Evolutionary conservation across 164 flowering plant genomes (phyloP).

Genomic region (Vitis labrusca): DNA sequence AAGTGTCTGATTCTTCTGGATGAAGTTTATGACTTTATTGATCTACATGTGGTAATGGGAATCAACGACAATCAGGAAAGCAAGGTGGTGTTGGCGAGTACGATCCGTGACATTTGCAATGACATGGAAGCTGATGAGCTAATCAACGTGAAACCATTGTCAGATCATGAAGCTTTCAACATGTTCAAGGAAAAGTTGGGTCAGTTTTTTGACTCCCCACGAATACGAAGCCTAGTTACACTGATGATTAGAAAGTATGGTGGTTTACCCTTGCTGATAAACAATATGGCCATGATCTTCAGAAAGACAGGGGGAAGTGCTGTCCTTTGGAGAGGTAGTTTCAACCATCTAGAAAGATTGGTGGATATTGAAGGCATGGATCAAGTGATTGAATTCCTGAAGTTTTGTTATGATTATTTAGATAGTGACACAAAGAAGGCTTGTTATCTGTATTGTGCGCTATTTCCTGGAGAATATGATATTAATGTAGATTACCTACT

Average conservation of each 20-base stretch:
- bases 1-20: constrained; percentile 23
- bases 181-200: constrained; percentile 11
- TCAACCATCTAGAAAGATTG: neutral
- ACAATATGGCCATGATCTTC: neutral
- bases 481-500: constrained; percentile 2
- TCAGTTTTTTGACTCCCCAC: neutral
- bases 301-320: too few species aligned
- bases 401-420: constrained; percentile 4
- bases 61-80: neutral
- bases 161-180: constrained; percentile 2
- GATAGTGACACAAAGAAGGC: neutral
- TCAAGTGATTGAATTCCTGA: constrained; percentile 2
- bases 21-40: constrained; percentile 7
- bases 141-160: constrained; percentile 7
- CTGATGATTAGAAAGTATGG: constrained; percentile 4
- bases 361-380: constrained; percentile 2
- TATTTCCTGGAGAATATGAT: constrained; percentile 8
- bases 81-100: constrained; percentile 11
- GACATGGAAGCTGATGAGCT: constrained; percentile 7
- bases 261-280: constrained; percentile 6
- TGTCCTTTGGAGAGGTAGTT: constrained; percentile 9
- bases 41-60: constrained; percentile 9
- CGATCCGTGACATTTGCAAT: constrained; percentile 1
- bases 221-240: too few species aligned
- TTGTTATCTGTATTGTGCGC: constrained; percentile 6